A percentile compares a stretch with the other conserved stretches of the same genome.
These are phyloP conservation scores for Pythium scleroteichum DNA, from an alignment of 352 stramenopile genomes.

Conservation along the genomic window DNA sequence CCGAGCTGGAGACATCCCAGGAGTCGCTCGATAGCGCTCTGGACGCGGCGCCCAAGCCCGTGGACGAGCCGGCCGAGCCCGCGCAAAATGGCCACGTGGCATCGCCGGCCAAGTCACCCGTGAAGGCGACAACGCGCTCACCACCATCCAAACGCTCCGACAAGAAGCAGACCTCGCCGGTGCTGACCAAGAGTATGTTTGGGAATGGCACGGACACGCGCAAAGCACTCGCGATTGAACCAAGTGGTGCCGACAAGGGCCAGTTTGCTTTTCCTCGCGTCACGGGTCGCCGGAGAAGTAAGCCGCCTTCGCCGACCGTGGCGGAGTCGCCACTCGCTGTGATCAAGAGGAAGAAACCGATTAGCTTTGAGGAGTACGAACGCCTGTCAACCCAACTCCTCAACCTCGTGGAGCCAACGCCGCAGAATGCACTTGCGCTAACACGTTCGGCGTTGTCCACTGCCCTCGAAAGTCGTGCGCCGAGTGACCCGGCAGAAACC, in stretches of 20 bases:
- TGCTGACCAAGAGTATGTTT: conserved; percentile 10
- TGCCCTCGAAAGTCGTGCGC: conserved; percentile 18
- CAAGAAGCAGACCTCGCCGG: conserved; percentile 5
- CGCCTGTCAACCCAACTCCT: conserved; percentile 61
- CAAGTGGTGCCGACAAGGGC: conserved; percentile 5
- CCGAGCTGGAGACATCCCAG: conserved; percentile 23
- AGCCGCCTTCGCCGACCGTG: conserved; percentile 22
- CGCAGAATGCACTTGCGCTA: conserved; percentile 54
- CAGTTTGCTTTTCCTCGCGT: conserved; percentile 20
- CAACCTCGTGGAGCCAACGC: conserved; percentile 64
- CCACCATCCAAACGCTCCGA: conserved; percentile 13
- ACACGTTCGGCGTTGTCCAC: conserved; percentile 56
- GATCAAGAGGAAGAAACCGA: conserved; percentile 79
- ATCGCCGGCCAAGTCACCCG: background rate
- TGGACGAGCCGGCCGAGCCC: background rate
- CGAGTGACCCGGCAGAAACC: background rate
- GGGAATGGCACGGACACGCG: conserved; percentile 19
- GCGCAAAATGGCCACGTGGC: conserved; percentile 18
- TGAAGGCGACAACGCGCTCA: conserved; percentile 20
- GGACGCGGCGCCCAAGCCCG: conserved; percentile 22
- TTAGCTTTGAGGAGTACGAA: conserved; percentile 78
- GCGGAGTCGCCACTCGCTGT: conserved; percentile 46
- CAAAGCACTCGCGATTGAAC: conserved; percentile 27
- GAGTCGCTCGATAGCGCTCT: conserved; percentile 17
- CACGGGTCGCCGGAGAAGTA: conserved; percentile 26